A percentile compares a stretch with the other conserved stretches of the same genome.
phyloP scores from a whole-genome alignment of 202 grass and related monocot genomes.

The Saccharum hybrid region DNA sequence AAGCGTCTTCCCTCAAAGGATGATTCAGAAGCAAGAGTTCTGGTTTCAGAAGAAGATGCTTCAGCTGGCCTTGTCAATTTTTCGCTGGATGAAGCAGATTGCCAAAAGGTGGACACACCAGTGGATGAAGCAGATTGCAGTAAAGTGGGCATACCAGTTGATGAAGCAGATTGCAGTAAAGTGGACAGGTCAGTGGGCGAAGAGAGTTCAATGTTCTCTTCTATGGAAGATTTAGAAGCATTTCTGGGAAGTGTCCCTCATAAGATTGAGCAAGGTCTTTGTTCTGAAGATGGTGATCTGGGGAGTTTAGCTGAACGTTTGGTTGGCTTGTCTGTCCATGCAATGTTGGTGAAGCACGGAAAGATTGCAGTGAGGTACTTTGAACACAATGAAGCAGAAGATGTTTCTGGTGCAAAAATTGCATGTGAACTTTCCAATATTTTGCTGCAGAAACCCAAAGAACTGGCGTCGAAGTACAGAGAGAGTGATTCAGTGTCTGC shows the following conservation, averaged over 20 bases:
- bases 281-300: slow-evolving; percentile 73
- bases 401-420: slow-evolving; percentile 55
- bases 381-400: slow-evolving; percentile 41
- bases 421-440: slow-evolving; percentile 56
- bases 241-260: slow-evolving; percentile 73
- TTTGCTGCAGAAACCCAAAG: slow-evolving; percentile 86
- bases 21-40: slow-evolving; percentile 52
- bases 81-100: slow-evolving; percentile 47
- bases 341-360: slow-evolving; percentile 55
- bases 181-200: slow-evolving; percentile 42
- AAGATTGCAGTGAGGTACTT: slow-evolving; percentile 47
- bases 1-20: slow-evolving; percentile 48
- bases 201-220: slow-evolving; percentile 51
- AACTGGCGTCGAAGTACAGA: slow-evolving; percentile 73
- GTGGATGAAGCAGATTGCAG: slow-evolving; percentile 35
- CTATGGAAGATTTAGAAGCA: slow-evolving; percentile 64
- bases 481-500: slow-evolving; percentile 36
- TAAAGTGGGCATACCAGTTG: slow-evolving; percentile 42
- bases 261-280: slow-evolving; percentile 86
- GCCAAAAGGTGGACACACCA: slow-evolving; percentile 29
- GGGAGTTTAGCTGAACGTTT: slow-evolving; percentile 77
- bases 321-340: slow-evolving; percentile 67
- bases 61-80: slow-evolving; percentile 33
- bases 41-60: slow-evolving; percentile 52
- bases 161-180: slow-evolving; percentile 46